These are phyloP conservation scores for Aspergillus fischeri DNA, from an alignment of 2,329 filamentous ascomycete species.

Conservation along the genomic window DNA sequence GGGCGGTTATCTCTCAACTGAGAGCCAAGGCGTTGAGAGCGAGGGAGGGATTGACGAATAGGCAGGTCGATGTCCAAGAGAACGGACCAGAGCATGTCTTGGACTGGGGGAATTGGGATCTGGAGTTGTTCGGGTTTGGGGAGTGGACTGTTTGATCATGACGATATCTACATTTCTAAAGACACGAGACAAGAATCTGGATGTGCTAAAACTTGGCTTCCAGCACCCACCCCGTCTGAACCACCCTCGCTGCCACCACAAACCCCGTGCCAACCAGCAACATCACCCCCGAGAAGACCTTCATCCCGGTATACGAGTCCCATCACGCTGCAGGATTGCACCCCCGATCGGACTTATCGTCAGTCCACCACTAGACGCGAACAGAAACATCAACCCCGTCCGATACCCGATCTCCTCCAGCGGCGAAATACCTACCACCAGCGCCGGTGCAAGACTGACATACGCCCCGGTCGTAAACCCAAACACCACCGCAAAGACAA, in stretches of 20 bases:
- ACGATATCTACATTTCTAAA: neutral
- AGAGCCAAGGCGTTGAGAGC: slow-evolving; percentile 16
- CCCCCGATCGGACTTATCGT: slow-evolving; percentile 65
- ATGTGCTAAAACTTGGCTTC: slow-evolving; percentile 9
- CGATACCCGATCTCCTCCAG: slow-evolving; percentile 64
- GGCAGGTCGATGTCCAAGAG: neutral
- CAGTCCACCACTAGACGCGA: slow-evolving; percentile 60
- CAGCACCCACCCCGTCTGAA: slow-evolving; percentile 1
- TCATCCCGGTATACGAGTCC: slow-evolving; percentile 56
- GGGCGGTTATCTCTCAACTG: slow-evolving; percentile 17
- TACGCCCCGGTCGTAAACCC: slow-evolving; percentile 64
- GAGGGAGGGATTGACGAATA: slow-evolving; percentile 3
- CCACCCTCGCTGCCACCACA: neutral
- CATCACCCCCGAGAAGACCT: slow-evolving; percentile 61
- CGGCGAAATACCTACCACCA: slow-evolving; percentile 61
- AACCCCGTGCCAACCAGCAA: slow-evolving; percentile 35
- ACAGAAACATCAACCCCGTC: slow-evolving; percentile 57
- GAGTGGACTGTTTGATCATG: slow-evolving; percentile 15
- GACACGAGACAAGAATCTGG: slow-evolving; percentile 4
- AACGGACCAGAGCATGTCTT: slow-evolving; percentile 1
- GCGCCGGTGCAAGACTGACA: slow-evolving; percentile 55
- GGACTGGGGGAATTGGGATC: slow-evolving; percentile 16
- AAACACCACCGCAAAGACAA: slow-evolving; percentile 60
- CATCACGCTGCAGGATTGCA: slow-evolving; percentile 49
- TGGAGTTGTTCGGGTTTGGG: slow-evolving; percentile 14